Evolutionary conservation across 176 grass and related monocot genomes (phyloP), one percentile per base, ranked within the genome.

Genomic region (Eragrostis nindensis): DNA sequence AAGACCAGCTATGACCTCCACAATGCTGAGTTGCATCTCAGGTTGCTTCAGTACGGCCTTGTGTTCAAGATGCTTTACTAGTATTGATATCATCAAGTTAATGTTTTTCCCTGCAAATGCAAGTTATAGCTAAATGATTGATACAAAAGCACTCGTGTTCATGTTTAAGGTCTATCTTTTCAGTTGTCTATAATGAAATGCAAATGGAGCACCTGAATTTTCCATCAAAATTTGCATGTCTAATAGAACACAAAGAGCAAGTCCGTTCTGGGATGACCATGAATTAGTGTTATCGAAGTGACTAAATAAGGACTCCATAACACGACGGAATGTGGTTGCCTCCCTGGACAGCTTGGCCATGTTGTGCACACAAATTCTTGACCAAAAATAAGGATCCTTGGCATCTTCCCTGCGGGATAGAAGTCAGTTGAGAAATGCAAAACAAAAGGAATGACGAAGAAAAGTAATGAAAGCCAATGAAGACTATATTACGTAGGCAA

Each of bases 1-100:
- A 65, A 97, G 89, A 74, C 48, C 80, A 49, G 92, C 77, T 56
- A 87, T 87, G 62, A 97, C 89, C 86, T 97, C 92, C 60, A 97
- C 90, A 19, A 97, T 87, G 78, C 83, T 90, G 72, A 94, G 80
- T 80, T 97, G 95, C 81, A 97, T 91, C 8, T 92, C 92, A 66
- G 92, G 92, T 39, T 92, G 92, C 83, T 97, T 94, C 85, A 92
- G 27, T 43, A 97, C 56, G 78, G 90, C 54, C 68, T 94, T 97
- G 74, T 97, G 90, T 73, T 97, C 95, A 68, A 97, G 86, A 86
- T 97, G 92, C 92, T 97, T 97, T 85, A 97, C 81, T 60, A 97
- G 56, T 66, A 97, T 71, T 53, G 95, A 94, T 72, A 97, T 72
- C 90, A 97, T 75, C 63, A 94, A 85, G 78, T 94, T 90, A 80